Evolutionary conservation across 2,329 filamentous ascomycete species (phyloP), one percentile per base, ranked within the genome.

Genomic region (Clonostachys rosea): DNA sequence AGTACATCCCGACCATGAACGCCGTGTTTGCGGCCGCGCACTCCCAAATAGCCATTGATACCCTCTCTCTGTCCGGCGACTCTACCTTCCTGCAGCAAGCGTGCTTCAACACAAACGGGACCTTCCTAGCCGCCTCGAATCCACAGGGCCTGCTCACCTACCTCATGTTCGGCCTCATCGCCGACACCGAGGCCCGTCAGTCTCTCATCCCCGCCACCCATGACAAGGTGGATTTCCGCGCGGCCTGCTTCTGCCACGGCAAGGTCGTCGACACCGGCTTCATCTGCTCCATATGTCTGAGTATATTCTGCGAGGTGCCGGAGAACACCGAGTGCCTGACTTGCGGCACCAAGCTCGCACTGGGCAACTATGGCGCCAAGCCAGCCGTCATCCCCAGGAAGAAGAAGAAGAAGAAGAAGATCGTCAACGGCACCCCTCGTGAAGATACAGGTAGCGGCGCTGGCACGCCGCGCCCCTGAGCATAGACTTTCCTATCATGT

Each of bases 1-100:
- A 97, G 66, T 99, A 99, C 71, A 99, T 99, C 47, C 87, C 92
- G 1, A 94, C 95, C 56, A 99, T 99, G 94, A 99, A 99, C 70
- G 83, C 87, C 58, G 95, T 97, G 51, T 99, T 99, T 67, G 94
- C 94, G 3, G 94, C 92, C 49, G 89, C 95, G 59, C 85, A 92
- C 53, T 79, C 91, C 47, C 82, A 83, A 56, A 90, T 99, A 53
- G 89, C 91, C 20, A 91, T 99, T 58, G 94, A 99, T 65, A 92
- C 96, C 34, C 79, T 95, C 50, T 87, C 95, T 54, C 76, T 99
- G 12, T 83, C 86, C 40, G 90, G 89, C 18, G 83, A 90, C 56
- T 89, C 92, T 1, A 91, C 95, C 11, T 95, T 99, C 65, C 75
- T 99, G 43, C 92, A 99, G 62, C 94, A 99, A 69, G 94, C 94